A percentile compares a stretch with the other conserved stretches of the same genome.
phyloP scores from a whole-genome alignment of 2,329 filamentous ascomycete genomes.

The Fusarium succisae region DNA sequence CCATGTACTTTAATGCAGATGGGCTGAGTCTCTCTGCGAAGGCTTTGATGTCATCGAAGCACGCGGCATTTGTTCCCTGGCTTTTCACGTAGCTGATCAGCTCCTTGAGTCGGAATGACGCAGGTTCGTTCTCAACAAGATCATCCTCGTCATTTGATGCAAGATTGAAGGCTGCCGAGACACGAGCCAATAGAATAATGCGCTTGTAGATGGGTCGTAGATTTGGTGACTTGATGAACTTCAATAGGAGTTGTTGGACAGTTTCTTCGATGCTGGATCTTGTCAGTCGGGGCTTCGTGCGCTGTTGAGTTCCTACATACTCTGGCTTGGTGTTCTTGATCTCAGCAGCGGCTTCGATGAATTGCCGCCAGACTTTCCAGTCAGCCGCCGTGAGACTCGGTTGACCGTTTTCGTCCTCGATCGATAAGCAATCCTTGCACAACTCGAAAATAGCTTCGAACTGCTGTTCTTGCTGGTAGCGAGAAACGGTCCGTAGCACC shows the following conservation, averaged over 20 bases:
- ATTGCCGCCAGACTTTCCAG: conserved; percentile 52
- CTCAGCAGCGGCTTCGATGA: conserved; percentile 51
- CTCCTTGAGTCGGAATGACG: conserved; percentile 47
- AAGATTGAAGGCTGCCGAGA: conserved; percentile 51
- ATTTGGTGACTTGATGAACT: conserved; percentile 41
- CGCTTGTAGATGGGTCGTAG: conserved; percentile 52
- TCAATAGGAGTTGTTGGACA: conserved; percentile 46
- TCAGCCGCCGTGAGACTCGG: conserved; percentile 58
- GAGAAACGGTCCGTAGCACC: conserved; percentile 52
- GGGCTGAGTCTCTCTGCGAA: conserved; percentile 55
- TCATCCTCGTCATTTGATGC: conserved; percentile 44
- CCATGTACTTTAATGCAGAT: conserved; percentile 52
- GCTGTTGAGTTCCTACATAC: conserved; percentile 40
- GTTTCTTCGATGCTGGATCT: conserved; percentile 38
- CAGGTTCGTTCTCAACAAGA: conserved; percentile 38
- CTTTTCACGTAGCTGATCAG: conserved; percentile 50
- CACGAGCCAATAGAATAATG: conserved; percentile 51
- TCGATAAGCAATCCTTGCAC: conserved; percentile 55
- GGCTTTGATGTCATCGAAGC: conserved; percentile 58
- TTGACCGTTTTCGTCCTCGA: conserved; percentile 49
- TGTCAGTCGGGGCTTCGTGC: conserved; percentile 6
- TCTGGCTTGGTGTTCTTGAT: conserved; percentile 44
- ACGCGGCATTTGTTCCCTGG: conserved; percentile 50
- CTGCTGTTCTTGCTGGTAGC: conserved; percentile 50
- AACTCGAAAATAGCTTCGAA: conserved; percentile 56